phyloP scores from a whole-genome alignment of 2,329 filamentous ascomycete genomes.

The Microdochium trichocladiopsis region DNA sequence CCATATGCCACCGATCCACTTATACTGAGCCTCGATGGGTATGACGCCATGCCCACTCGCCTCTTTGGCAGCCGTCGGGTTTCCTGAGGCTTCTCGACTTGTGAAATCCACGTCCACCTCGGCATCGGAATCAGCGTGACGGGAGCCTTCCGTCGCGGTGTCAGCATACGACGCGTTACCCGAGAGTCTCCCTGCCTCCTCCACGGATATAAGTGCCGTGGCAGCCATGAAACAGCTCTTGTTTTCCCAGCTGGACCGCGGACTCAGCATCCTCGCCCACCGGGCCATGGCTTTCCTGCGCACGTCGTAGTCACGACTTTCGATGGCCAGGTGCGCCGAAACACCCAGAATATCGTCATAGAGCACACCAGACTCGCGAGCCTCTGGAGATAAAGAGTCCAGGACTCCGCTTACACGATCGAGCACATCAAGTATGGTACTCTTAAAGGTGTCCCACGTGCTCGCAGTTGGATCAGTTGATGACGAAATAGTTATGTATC shows the following conservation, averaged over 20 bases:
- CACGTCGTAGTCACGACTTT: background rate
- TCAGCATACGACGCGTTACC: too few species aligned
- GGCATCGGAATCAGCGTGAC: too few species aligned
- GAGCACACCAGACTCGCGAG: background rate
- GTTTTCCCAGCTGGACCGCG: background rate
- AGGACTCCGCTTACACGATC: background rate
- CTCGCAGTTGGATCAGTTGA: background rate
- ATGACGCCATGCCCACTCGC: background rate
- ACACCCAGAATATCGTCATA: background rate
- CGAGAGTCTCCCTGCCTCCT: background rate
- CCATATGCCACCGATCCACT: background rate
- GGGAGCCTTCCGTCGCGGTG: too few species aligned
- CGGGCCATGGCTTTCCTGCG: background rate
- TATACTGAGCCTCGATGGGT: background rate
- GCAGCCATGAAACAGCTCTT: background rate
- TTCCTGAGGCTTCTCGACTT: too few species aligned
- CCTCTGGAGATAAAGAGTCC: background rate
- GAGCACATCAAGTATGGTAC: background rate
- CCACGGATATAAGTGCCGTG: background rate
- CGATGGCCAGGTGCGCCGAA: background rate
- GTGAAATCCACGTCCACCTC: too few species aligned
- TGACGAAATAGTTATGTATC: background rate
- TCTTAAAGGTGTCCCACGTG: background rate
- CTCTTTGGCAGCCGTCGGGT: too few species aligned
- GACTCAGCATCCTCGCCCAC: background rate